These are phyloP conservation scores for Trypanosoma caninum DNA, from an alignment of 208 protist genomes.

Conservation along the genomic window DNA sequence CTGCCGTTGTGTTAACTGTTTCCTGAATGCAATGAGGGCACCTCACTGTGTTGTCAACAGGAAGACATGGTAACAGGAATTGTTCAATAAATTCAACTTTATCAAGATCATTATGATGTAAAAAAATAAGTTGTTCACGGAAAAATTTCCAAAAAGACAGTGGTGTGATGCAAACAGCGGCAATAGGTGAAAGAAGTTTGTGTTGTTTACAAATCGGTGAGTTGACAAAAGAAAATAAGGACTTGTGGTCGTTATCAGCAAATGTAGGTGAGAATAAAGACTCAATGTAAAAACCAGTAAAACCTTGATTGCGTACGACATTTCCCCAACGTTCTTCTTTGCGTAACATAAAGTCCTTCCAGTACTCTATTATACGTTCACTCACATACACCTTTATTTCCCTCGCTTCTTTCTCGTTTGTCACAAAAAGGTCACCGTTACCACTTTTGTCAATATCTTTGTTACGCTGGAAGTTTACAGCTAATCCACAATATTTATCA, in stretches of 20 bases:
- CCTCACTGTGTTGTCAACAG: neutral
- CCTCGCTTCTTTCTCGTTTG: too few relatives aligned
- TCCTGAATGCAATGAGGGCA: conserved; percentile 41
- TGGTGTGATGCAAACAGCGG: conserved; percentile 38
- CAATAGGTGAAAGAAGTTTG: conserved; percentile 35
- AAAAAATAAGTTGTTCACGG: conserved; percentile 7
- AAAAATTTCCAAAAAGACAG: conserved; percentile 44
- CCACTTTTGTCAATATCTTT: neutral
- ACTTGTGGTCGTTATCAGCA: too few relatives aligned
- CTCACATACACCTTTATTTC: conserved; percentile 41
- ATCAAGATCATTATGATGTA: neutral
- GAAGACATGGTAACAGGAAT: conserved; percentile 16
- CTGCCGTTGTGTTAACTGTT: conserved; percentile 29
- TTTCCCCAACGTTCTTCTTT: conserved; percentile 25
- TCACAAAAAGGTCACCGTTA: neutral
- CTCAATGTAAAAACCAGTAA: conserved; percentile 42
- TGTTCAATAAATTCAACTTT: neutral
- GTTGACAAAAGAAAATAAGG: too few relatives aligned
- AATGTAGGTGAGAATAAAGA: neutral
- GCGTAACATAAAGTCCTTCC: conserved; percentile 36
- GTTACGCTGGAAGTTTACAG: neutral
- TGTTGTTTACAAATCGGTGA: too few relatives aligned
- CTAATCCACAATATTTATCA: neutral
- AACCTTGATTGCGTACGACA: conserved; percentile 44
- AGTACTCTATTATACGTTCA: conserved; percentile 40